Percentiles rank a stretch among this genome's conserved stretches.
phyloP scores from a whole-genome alignment of 176 grass and related monocot genomes.

The Zoysia pacifica region DNA sequence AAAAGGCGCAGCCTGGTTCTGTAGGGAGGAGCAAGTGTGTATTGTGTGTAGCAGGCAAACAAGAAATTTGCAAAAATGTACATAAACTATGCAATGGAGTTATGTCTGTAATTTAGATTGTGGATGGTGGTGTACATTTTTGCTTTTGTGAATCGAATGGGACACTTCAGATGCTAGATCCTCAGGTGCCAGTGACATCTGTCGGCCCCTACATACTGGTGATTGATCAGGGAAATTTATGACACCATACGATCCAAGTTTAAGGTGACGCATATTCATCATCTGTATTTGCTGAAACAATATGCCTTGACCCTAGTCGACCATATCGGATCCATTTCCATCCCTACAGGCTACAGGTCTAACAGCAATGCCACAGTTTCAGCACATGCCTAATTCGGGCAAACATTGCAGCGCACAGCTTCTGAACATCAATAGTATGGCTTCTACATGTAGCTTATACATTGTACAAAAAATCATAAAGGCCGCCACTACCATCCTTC shows the following conservation, averaged over 20 bases:
- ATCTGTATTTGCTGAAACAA: too few relatives aligned
- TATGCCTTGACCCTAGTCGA: background rate
- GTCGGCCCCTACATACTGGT: too few relatives aligned
- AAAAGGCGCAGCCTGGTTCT: slow-evolving; percentile 44
- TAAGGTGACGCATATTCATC: too few relatives aligned
- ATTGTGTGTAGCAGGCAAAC: slow-evolving; percentile 27
- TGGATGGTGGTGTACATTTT: slow-evolving; percentile 35
- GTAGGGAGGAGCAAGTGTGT: slow-evolving; percentile 16
- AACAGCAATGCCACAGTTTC: background rate
- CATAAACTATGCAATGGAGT: background rate
- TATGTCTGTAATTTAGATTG: background rate
- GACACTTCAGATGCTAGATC: background rate
- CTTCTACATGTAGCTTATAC: too few relatives aligned
- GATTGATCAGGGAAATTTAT: too few relatives aligned
- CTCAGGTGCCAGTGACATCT: too few relatives aligned
- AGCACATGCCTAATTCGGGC: background rate
- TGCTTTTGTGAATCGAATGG: background rate
- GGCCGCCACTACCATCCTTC: background rate
- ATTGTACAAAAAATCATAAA: background rate
- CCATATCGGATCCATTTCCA: background rate
- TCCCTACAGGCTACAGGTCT: background rate
- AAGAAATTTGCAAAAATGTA: slow-evolving; percentile 23
- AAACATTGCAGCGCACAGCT: background rate
- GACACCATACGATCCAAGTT: too few relatives aligned
- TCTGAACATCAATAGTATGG: background rate